phyloP scores from a whole-genome alignment of 2,329 filamentous ascomycete species.

The Stachybotrys chartarum region DNA sequence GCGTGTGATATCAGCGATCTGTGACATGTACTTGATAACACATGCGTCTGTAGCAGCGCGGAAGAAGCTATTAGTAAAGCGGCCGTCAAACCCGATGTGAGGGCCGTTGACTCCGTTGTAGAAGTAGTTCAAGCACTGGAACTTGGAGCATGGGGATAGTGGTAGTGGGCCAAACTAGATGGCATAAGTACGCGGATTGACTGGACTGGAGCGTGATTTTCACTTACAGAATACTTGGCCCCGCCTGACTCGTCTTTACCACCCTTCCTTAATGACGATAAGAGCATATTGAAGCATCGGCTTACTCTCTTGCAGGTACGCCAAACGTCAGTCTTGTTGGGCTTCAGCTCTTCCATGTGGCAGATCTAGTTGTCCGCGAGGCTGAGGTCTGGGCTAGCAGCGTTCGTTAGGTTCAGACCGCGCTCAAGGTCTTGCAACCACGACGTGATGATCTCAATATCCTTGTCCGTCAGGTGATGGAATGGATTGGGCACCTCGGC shows the following conservation, averaged over 20 bases:
- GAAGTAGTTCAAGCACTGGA: slow-evolving; percentile 7
- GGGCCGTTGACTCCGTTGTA: slow-evolving; percentile 11
- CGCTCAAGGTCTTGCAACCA: slow-evolving; percentile 2
- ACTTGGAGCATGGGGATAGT: slow-evolving; percentile 4
- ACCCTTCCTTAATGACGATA: slow-evolving; percentile 9
- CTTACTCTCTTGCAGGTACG: slow-evolving; percentile 30
- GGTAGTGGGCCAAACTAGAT: slow-evolving; percentile 9
- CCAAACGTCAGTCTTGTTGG: slow-evolving; percentile 65
- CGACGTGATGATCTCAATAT: background rate
- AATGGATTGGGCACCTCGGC: slow-evolving; percentile 4
- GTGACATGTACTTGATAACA: slow-evolving; percentile 8
- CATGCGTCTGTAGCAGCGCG: slow-evolving; percentile 5
- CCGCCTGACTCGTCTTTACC: slow-evolving; percentile 5
- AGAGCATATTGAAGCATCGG: slow-evolving; percentile 7
- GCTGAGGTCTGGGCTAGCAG: slow-evolving; percentile 2
- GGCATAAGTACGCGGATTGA: background rate
- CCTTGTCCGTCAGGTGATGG: slow-evolving; percentile 1
- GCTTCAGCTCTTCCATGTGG: slow-evolving; percentile 17
- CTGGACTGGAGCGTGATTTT: background rate
- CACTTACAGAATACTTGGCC: slow-evolving; percentile 9
- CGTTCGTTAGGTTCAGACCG: slow-evolving; percentile 10
- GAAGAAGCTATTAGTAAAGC: slow-evolving; percentile 7
- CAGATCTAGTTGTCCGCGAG: slow-evolving; percentile 10
- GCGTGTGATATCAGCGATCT: slow-evolving; percentile 8
- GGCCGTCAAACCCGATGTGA: slow-evolving; percentile 7